These are phyloP conservation scores for Pseudopyricularia cyperi DNA, from an alignment of 2,329 filamentous ascomycete species.

Conservation along the genomic window DNA sequence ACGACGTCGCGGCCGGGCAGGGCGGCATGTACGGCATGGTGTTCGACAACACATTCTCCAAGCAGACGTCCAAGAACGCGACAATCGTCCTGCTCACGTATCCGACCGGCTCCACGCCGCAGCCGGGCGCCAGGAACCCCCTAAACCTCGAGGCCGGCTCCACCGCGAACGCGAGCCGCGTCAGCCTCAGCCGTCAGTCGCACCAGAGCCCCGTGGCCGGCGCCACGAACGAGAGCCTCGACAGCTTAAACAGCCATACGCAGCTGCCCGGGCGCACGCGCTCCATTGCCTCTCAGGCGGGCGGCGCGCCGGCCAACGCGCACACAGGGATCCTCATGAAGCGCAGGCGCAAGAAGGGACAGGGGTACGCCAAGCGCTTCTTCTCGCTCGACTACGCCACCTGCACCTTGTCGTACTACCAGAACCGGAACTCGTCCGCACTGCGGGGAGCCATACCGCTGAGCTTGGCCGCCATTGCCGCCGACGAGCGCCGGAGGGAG, in stretches of 20 bases:
- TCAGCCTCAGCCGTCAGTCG: slow-evolving; percentile 37
- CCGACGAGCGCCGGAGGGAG: slow-evolving; percentile 76
- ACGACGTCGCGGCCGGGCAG: slow-evolving; percentile 61
- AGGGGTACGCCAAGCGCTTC: slow-evolving; percentile 85
- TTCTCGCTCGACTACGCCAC: slow-evolving; percentile 94
- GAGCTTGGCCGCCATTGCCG: slow-evolving; percentile 79
- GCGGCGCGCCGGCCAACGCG: slow-evolving; percentile 34
- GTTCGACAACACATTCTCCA: slow-evolving; percentile 98
- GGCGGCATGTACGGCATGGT: slow-evolving; percentile 93
- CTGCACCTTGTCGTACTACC: slow-evolving; percentile 91
- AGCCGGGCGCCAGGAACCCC: slow-evolving; percentile 58
- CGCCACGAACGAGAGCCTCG: slow-evolving; percentile 40
- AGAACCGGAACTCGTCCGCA: slow-evolving; percentile 84
- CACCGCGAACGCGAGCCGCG: slow-evolving; percentile 28
- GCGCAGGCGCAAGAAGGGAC: slow-evolving; percentile 81
- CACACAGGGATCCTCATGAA: slow-evolving; percentile 82
- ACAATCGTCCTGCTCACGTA: slow-evolving; percentile 94
- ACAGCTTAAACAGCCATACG: slow-evolving; percentile 45
- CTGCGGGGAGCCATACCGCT: slow-evolving; percentile 85
- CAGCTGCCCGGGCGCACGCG: slow-evolving; percentile 10
- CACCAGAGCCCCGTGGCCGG: slow-evolving; percentile 30
- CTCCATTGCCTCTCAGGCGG: neutral
- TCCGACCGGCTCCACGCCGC: slow-evolving; percentile 67
- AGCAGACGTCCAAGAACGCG: slow-evolving; percentile 84
- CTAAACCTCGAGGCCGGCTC: slow-evolving; percentile 38